A percentile compares a stretch with the other conserved stretches of the same genome.
Evolutionary conservation across 306 rosid genomes (phyloP).

Genomic region (Datisca glomerata): DNA sequence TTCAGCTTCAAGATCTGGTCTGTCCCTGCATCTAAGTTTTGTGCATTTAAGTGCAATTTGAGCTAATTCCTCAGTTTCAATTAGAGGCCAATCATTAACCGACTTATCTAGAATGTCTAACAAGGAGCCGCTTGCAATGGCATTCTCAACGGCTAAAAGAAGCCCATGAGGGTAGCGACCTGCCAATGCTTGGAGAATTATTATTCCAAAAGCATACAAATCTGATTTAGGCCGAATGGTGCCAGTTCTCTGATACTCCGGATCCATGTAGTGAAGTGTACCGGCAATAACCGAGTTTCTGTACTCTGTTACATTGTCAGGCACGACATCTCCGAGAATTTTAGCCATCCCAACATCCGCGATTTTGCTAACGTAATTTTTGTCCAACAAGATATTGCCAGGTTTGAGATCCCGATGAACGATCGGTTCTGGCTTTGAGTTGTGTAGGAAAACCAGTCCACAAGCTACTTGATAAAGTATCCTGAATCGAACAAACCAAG

Average conservation of each 20-base stretch:
- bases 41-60: constrained; percentile 53
- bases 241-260: constrained; percentile 94
- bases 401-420: constrained; percentile 96
- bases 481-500: constrained; percentile 67
- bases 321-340: constrained; percentile 51
- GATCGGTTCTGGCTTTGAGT: constrained; percentile 69
- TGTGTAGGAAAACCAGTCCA: constrained; percentile 81
- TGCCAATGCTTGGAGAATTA: constrained; percentile 66
- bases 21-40: constrained; percentile 83
- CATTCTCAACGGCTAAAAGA: constrained; percentile 42
- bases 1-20: constrained; percentile 89
- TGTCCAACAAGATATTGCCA: constrained; percentile 76
- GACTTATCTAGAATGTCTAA: constrained; percentile 53
- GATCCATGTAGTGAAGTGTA: constrained; percentile 87
- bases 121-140: constrained; percentile 42
- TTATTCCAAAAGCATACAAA: constrained; percentile 71
- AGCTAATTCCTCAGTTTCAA: constrained; percentile 61
- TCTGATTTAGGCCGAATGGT: constrained; percentile 91
- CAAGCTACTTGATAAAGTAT: constrained; percentile 71
- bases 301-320: constrained; percentile 81
- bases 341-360: constrained; percentile 88
- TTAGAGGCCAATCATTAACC: constrained; percentile 70
- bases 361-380: constrained; percentile 72
- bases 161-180: constrained; percentile 57
- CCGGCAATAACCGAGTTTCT: constrained; percentile 80